Percentiles rank a stretch among this genome's conserved stretches.
phyloP scores from a whole-genome alignment of 805 yeast genomes.

The Pichia sporocuriosa region DNA sequence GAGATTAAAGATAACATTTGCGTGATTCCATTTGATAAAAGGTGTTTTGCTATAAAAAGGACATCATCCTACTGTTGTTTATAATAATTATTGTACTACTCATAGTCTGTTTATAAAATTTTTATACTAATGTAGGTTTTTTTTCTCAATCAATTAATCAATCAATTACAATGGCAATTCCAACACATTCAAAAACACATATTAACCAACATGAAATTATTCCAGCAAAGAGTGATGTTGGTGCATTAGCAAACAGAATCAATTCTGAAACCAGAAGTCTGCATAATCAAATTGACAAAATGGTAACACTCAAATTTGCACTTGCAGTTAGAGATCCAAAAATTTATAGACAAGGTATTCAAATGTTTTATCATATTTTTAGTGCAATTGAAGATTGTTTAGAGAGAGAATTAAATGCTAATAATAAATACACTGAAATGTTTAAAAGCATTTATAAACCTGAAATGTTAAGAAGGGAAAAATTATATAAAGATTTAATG shows the following conservation, averaged over 20 bases:
- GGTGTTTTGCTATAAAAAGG: no score
- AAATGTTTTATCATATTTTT: constrained; percentile 64
- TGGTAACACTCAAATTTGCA: constrained; percentile 64
- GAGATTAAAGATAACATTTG: not conserved
- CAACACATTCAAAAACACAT: constrained; percentile 10
- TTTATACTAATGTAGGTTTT: not conserved
- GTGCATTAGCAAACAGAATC: constrained; percentile 79
- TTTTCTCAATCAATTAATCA: not conserved
- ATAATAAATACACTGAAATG: constrained; percentile 38
- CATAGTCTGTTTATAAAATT: not conserved
- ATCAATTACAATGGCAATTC: constrained; percentile 8
- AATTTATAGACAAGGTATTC: constrained; percentile 76
- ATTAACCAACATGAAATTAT: constrained; percentile 44
- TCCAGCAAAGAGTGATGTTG: constrained; percentile 74
- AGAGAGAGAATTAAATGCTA: constrained; percentile 36
- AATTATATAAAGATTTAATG: constrained; percentile 54
- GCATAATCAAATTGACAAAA: constrained; percentile 64
- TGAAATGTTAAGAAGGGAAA: constrained; percentile 54
- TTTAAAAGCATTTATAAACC: constrained; percentile 61
- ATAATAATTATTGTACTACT: no score
- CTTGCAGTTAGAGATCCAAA: constrained; percentile 69
- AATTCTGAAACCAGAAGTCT: constrained; percentile 57
- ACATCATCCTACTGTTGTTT: not conserved
- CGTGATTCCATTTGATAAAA: no score
- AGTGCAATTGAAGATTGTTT: constrained; percentile 53